Evolutionary conservation across 2,329 filamentous ascomycete species (phyloP).

Genomic region (Hypocreales sp.): DNA sequence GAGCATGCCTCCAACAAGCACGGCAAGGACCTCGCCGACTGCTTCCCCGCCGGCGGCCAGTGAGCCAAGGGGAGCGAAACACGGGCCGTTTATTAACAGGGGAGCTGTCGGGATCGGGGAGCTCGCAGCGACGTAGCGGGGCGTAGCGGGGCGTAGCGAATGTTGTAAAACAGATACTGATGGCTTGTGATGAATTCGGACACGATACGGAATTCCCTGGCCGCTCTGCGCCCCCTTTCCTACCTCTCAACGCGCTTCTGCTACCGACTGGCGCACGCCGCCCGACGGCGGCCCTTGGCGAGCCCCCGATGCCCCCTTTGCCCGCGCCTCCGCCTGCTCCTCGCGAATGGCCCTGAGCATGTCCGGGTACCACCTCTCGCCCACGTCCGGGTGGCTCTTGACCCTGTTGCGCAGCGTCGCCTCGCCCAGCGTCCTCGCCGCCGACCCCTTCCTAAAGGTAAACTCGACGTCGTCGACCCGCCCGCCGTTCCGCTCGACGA

Average conservation of each 20-base stretch:
- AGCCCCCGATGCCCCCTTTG: conserved; percentile 6
- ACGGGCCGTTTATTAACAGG: too few species aligned
- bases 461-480: conserved; percentile 69
- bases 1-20: conserved; percentile 67
- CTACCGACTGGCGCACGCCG: too few species aligned
- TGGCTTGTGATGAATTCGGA: too few species aligned
- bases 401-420: conserved; percentile 72
- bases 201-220: too few species aligned
- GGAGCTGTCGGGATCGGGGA: too few species aligned
- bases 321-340: conserved; percentile 32
- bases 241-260: too few species aligned
- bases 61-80: too few species aligned
- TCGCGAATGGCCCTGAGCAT: conserved; percentile 40
- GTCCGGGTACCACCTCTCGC: conserved; percentile 64
- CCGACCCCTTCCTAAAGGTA: conserved; percentile 59
- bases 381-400: conserved; percentile 79
- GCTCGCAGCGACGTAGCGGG: too few species aligned
- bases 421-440: conserved; percentile 57
- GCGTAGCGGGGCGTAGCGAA: too few species aligned
- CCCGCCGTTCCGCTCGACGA: conserved; percentile 40
- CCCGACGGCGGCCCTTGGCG: not conserved
- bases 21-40: conserved; percentile 53
- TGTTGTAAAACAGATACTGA: too few species aligned
- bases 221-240: too few species aligned
- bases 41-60: conserved; percentile 41